Percentiles rank a stretch among this genome's conserved stretches.
Conservation (phyloP, 2,329 filamentous ascomycete genomes). For the Exserohilum rostratum region DNA sequence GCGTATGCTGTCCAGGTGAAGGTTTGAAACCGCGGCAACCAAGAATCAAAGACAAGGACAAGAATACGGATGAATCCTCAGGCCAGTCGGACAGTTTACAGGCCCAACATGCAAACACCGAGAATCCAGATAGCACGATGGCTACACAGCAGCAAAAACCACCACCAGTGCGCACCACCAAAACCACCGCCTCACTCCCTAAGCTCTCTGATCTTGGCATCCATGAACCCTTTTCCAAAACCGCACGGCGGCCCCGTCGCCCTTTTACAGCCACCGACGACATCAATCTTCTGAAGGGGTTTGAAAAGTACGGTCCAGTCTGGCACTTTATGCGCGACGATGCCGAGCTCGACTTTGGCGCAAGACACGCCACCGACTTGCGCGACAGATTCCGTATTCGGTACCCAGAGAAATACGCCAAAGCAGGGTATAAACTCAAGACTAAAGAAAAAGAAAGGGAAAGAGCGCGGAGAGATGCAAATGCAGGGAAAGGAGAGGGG, state of each 20-base stretch:
- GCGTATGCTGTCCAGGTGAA: conserved; percentile 59
- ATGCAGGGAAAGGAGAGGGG: not conserved
- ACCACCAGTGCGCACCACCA: conserved; percentile 17
- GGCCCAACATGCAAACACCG: not conserved
- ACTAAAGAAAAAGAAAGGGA: conserved; percentile 36
- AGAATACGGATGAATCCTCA: not conserved
- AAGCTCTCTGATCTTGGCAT: conserved; percentile 56
- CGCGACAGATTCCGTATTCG: conserved; percentile 66
- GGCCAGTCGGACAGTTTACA: not conserved
- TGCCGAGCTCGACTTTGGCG: conserved; percentile 56
- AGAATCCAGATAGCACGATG: not conserved
- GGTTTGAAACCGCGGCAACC: conserved; percentile 31
- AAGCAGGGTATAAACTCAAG: conserved; percentile 53
- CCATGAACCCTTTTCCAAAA: conserved; percentile 56
- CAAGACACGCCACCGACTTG: conserved; percentile 62
- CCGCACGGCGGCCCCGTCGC: conserved; percentile 59
- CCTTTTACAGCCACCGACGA: conserved; percentile 65
- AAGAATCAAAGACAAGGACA: conserved; percentile 48
- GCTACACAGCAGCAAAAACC: not conserved
- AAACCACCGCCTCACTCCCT: conserved; percentile 28
- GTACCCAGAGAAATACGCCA: conserved; percentile 63
- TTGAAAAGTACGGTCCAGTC: conserved; percentile 62
- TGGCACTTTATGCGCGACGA: conserved; percentile 67
- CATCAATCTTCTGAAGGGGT: conserved; percentile 63
- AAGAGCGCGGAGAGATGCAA: conserved; percentile 3